Evolutionary conservation across 495 filamentous ascomycete genomes (phyloP).

Genomic region (Umbilicaria muhlenbergii): DNA sequence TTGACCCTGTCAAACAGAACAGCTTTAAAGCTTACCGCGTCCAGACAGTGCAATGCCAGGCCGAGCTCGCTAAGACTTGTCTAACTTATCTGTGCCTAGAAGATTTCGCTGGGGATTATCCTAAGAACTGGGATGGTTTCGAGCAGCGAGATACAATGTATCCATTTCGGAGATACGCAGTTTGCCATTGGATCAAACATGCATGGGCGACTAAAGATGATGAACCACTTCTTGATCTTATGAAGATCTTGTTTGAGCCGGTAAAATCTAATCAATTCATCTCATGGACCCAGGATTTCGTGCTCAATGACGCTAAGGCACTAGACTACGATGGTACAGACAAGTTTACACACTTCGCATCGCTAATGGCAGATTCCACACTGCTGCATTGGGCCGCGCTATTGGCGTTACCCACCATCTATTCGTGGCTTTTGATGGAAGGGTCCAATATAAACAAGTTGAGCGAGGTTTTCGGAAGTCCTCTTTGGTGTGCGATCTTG

Average conservation of each 20-base stretch:
- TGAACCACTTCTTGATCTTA: background rate
- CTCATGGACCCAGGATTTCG: slow-evolving; percentile 3
- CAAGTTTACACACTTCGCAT: too few species aligned
- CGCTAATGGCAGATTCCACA: background rate
- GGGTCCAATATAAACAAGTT: slow-evolving; percentile 5
- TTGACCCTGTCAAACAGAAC: background rate
- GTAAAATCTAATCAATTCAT: slow-evolving; percentile 4
- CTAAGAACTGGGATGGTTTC: background rate
- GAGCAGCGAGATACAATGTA: background rate
- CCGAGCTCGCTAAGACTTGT: slow-evolving; percentile 2
- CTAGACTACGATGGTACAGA: background rate
- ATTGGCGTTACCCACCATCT: slow-evolving; percentile 2
- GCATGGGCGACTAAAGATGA: background rate
- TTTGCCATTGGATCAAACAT: background rate
- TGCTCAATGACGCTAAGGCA: background rate
- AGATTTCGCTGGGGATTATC: background rate
- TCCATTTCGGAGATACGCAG: background rate
- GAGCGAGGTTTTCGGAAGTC: slow-evolving; percentile 7
- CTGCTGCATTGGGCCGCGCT: slow-evolving; percentile 13
- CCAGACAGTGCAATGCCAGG: background rate
- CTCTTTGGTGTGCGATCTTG: slow-evolving; percentile 10
- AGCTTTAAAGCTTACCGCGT: slow-evolving; percentile 4
- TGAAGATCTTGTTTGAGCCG: slow-evolving; percentile 3
- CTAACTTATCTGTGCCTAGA: slow-evolving; percentile 8
- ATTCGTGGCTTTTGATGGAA: slow-evolving; percentile 4